Evolutionary conservation across 345 rosid species (phyloP), one percentile per base, ranked within the genome.

Genomic region (Rhodamnia rubescens): DNA sequence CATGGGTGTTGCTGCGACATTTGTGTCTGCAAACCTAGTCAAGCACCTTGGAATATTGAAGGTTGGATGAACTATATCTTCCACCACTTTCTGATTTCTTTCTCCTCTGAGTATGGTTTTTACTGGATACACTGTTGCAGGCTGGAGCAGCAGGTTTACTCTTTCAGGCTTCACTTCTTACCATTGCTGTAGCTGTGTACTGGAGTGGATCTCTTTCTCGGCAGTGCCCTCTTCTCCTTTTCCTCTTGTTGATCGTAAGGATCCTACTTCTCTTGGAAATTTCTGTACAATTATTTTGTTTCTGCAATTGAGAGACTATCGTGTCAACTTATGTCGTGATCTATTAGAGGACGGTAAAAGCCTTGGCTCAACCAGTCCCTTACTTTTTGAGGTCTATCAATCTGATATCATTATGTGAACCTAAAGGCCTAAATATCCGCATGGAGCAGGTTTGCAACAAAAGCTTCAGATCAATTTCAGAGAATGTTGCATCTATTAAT

Each of bases 1-100:
- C 84, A 97, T 97, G 99, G 99, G 98, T 16, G 96, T 97, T 8
- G 95, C 92, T 1, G 99, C 99, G n/a, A 95, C 99, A 8, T 97
- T 97, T 85, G 88, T 95, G 59, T 93, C 99, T 85, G 94, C 98
- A 84, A 90, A 89, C 88, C 88, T 97, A 84, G 96, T 97, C 88
- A 93, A 78, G 89, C 91, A 82, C 74, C 88, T 97, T 27, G 98
- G 98, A 89, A 93, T 97, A 87, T 87, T 93, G 82, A 92, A 92
- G 98, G 98, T 95, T 84, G 64, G 1, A 32, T 32, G 20, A 32
- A 32, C 40, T 69, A 9, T 1, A 69, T 2, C 78, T 32, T 9
- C 78, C 47, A 9, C 4, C 11, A 4, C 81, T 85, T 85, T 85
- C 44, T 84, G 81, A 83, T 61, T 52, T 83, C 78, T 75, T 58